A percentile compares a stretch with the other conserved stretches of the same genome.
Evolutionary conservation across 306 rosid genomes (phyloP).

Genomic region (Cicer chorassanicum): DNA sequence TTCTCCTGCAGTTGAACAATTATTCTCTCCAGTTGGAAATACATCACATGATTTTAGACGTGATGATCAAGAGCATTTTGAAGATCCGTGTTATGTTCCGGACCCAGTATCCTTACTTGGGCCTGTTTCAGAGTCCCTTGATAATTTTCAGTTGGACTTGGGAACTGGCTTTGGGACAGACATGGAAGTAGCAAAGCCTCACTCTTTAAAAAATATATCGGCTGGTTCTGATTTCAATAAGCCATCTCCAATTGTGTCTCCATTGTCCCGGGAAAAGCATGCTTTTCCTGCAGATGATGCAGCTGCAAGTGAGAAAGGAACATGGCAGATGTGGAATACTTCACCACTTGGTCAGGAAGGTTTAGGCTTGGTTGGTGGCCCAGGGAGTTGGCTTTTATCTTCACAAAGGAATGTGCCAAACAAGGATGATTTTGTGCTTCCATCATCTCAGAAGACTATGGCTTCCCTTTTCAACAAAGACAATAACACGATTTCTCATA

Average conservation of each 20-base stretch:
- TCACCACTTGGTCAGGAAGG: slow-evolving; percentile 93
- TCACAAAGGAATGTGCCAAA: slow-evolving; percentile 65
- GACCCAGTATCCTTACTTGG: slow-evolving; percentile 89
- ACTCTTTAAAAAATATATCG: slow-evolving; percentile 60
- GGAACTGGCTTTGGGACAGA: slow-evolving; percentile 69
- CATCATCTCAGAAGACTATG: slow-evolving; percentile 75
- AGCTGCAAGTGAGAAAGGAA: slow-evolving; percentile 68
- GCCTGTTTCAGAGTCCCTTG: slow-evolving; percentile 95
- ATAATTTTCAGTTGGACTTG: slow-evolving; percentile 82
- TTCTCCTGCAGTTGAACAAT: slow-evolving; percentile 79
- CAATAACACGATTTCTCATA: slow-evolving; percentile 63
- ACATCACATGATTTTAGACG: slow-evolving; percentile 59
- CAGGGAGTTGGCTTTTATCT: slow-evolving; percentile 80
- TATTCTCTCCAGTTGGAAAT: slow-evolving; percentile 67
- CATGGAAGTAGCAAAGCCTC: slow-evolving; percentile 60
- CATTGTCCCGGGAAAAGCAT: slow-evolving; percentile 84
- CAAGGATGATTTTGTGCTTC: slow-evolving; percentile 73
- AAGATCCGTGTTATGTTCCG: slow-evolving; percentile 94
- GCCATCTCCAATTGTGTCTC: slow-evolving; percentile 95
- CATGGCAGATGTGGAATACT: slow-evolving; percentile 98
- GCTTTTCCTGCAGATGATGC: slow-evolving; percentile 58
- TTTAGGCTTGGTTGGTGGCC: slow-evolving; percentile 82
- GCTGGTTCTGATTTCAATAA: slow-evolving; percentile 71
- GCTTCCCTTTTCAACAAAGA: slow-evolving; percentile 82
- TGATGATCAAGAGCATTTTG: slow-evolving; percentile 90